Evolutionary conservation across 495 filamentous ascomycete species (phyloP).

Genomic region (Xylaria grammica): DNA sequence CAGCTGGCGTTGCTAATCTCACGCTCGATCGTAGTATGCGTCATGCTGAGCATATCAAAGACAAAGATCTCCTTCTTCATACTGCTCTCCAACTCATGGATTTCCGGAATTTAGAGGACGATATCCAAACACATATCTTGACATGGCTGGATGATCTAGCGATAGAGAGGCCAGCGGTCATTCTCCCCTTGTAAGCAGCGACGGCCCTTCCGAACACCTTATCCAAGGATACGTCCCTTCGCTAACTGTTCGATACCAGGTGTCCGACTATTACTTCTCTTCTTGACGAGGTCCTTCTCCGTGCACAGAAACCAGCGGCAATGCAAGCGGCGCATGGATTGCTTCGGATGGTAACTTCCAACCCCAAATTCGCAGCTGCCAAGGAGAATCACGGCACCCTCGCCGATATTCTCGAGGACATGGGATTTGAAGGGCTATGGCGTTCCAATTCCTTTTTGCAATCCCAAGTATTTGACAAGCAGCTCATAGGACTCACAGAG

Average conservation of each 20-base stretch:
- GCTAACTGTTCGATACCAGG: conserved; percentile 33
- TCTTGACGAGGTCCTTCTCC: conserved; percentile 59
- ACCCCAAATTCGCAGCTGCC: conserved; percentile 46
- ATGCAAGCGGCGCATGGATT: conserved; percentile 58
- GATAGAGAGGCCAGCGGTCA: conserved; percentile 49
- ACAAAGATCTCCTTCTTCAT: conserved; percentile 62
- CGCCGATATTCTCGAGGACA: conserved; percentile 55
- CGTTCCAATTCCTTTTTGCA: conserved; percentile 53
- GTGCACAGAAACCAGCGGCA: conserved; percentile 57
- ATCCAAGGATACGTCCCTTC: background rate
- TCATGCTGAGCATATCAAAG: conserved; percentile 51
- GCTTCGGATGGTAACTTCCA: conserved; percentile 54
- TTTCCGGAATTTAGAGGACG: conserved; percentile 60
- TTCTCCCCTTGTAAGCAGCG: conserved; percentile 54
- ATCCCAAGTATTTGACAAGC: conserved; percentile 52
- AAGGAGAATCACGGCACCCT: conserved; percentile 47
- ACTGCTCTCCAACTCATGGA: conserved; percentile 61
- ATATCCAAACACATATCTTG: conserved; percentile 57
- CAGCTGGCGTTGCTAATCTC: conserved; percentile 38
- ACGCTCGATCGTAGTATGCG: conserved; percentile 42
- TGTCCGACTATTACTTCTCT: conserved; percentile 56
- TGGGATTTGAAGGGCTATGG: conserved; percentile 64
- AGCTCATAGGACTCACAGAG: conserved; percentile 58
- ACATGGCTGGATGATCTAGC: conserved; percentile 58
- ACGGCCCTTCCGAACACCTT: background rate